A percentile compares a stretch with the other conserved stretches of the same genome.
Evolutionary conservation across 129 eudicot genomes (phyloP).

Genomic region (Flaveria trinervia): DNA sequence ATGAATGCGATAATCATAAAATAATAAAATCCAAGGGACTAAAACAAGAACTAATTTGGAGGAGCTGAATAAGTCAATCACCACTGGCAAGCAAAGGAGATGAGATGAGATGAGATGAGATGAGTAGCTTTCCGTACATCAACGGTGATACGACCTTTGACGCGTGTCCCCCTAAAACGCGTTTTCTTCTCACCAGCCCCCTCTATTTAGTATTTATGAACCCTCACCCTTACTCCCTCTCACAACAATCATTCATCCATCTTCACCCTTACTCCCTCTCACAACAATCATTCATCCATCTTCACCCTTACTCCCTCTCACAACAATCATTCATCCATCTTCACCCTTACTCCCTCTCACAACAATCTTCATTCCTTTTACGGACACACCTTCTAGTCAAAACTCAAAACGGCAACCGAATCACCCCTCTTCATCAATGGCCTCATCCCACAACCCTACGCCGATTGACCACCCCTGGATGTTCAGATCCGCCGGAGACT

Average conservation of each 20-base stretch:
- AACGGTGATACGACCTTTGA: constrained; percentile 42
- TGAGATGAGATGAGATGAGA: neutral
- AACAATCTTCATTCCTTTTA: neutral
- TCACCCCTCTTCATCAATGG: constrained; percentile 32
- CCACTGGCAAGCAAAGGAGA: constrained; percentile 28
- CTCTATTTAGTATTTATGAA: constrained; percentile 32
- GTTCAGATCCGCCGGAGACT: constrained; percentile 52
- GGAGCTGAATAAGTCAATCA: constrained; percentile 14
- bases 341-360: too few species aligned
- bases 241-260: neutral
- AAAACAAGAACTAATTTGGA: too few species aligned
- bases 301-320: neutral
- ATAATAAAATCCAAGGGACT: too few species aligned
- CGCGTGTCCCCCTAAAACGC: constrained; percentile 84
- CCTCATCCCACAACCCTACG: constrained; percentile 27
- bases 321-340: neutral
- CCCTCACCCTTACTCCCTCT: neutral
- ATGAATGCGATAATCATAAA: too few species aligned
- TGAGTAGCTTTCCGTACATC: constrained; percentile 47
- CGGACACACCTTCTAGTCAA: too few species aligned
- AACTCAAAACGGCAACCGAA: neutral
- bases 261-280: neutral
- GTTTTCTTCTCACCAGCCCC: constrained; percentile 43
- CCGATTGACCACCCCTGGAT: constrained; percentile 65
- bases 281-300: neutral